Conservation (phyloP, 352 stramenopile species). For the Pythium insidiosum region DNA sequence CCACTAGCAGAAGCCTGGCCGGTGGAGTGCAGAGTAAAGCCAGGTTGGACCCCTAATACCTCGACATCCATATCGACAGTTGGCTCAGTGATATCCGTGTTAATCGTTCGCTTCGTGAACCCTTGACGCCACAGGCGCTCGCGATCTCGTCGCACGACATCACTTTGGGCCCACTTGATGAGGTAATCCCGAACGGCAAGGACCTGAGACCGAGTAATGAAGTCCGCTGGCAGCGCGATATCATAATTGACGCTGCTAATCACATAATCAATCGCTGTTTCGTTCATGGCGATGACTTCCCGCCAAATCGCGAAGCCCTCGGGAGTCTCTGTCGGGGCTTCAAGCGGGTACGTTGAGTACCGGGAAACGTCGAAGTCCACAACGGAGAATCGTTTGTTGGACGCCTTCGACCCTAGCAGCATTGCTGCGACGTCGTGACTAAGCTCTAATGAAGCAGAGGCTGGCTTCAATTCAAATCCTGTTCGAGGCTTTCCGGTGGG, state of each 20-base stretch:
- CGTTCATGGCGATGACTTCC: slow-evolving; percentile 55
- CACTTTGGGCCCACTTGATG: slow-evolving; percentile 34
- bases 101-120: slow-evolving; percentile 28
- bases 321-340: slow-evolving; percentile 22
- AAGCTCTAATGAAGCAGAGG: slow-evolving; percentile 24
- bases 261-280: slow-evolving; percentile 40
- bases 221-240: slow-evolving; percentile 33
- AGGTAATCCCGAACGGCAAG: slow-evolving; percentile 54
- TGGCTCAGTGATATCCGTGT: slow-evolving; percentile 38
- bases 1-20: slow-evolving; percentile 18
- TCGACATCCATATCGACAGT: slow-evolving; percentile 56
- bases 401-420: slow-evolving; percentile 33
- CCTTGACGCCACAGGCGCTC: slow-evolving; percentile 53
- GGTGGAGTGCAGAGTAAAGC: slow-evolving; percentile 34
- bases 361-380: slow-evolving; percentile 41
- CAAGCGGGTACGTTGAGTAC: slow-evolving; percentile 16
- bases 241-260: slow-evolving; percentile 60
- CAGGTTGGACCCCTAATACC: slow-evolving; percentile 29
- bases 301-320: slow-evolving; percentile 73
- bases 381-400: slow-evolving; percentile 60
- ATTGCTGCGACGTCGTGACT: slow-evolving; percentile 51
- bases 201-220: slow-evolving; percentile 45
- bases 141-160: slow-evolving; percentile 37
- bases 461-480: slow-evolving; percentile 55
- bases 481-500: slow-evolving; percentile 32